A percentile compares a stretch with the other conserved stretches of the same genome.
These are phyloP conservation scores for Poa annua DNA, from an alignment of 176 grass and related monocot genomes.

Conservation along the genomic window DNA sequence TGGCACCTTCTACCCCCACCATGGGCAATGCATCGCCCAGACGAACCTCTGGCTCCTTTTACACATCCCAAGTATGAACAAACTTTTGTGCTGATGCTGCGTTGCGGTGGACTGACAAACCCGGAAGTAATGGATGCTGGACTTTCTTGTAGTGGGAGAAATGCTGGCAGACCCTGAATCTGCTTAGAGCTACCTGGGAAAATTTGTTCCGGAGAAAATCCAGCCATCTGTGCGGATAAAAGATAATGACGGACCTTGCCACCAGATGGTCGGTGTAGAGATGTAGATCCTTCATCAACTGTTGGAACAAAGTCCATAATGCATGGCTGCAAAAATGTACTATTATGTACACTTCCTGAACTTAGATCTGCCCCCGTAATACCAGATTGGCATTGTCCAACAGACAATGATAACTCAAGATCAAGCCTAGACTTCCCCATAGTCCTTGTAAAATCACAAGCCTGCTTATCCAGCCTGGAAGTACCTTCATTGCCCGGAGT, in stretches of 20 bases:
- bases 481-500: conserved; percentile 57
- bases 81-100: conserved; percentile 52
- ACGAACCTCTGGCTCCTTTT: conserved; percentile 90
- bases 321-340: conserved; percentile 29
- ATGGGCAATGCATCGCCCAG: conserved; percentile 79
- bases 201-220: conserved; percentile 22
- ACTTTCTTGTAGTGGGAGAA: conserved; percentile 42
- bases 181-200: conserved; percentile 29
- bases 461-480: conserved; percentile 44
- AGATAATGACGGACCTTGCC: conserved; percentile 63
- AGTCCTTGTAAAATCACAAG: conserved; percentile 50
- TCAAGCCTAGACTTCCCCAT: conserved; percentile 49
- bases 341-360: conserved; percentile 27
- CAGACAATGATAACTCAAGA: conserved; percentile 69
- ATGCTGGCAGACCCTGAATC: conserved; percentile 27
- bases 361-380: conserved; percentile 49
- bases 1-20: conserved; percentile 82
- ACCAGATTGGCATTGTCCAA: conserved; percentile 59
- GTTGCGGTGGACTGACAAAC: conserved; percentile 46
- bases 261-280: conserved; percentile 64
- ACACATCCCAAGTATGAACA: conserved; percentile 64
- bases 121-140: conserved; percentile 51
- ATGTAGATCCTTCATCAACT: conserved; percentile 86
- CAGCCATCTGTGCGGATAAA: conserved; percentile 26
- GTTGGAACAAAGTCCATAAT: conserved; percentile 52